phyloP scores from a whole-genome alignment of 192 early-diverging fungal genomes.

The Helicostylum pulchrum region DNA sequence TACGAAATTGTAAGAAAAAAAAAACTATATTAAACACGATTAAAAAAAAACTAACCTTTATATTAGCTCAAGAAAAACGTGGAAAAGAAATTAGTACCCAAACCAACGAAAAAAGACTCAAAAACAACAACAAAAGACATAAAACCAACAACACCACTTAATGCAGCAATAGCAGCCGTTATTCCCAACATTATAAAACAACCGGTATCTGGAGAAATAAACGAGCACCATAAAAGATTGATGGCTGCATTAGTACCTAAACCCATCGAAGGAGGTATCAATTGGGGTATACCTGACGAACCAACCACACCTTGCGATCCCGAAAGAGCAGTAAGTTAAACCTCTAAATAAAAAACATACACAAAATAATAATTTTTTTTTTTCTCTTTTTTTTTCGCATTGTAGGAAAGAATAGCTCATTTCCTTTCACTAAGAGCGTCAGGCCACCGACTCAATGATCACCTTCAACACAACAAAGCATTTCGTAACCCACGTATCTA shows the following conservation, averaged over 20 bases:
- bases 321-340: conserved; percentile 54
- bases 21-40: too few relatives aligned
- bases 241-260: conserved; percentile 38
- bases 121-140: background rate
- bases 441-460: conserved; percentile 80
- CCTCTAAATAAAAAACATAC: background rate
- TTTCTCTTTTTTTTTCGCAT: background rate
- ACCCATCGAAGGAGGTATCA: conserved; percentile 47
- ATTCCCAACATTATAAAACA: background rate
- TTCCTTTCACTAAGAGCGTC: conserved; percentile 63
- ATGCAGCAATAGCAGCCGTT: background rate
- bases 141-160: background rate
- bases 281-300: conserved; percentile 58
- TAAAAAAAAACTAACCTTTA: too few relatives aligned
- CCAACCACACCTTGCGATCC: conserved; percentile 56
- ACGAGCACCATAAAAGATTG: background rate
- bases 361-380: background rate
- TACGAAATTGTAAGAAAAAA: too few relatives aligned
- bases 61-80: background rate
- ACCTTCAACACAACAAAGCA: conserved; percentile 77
- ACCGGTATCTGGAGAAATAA: background rate
- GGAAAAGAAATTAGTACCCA: background rate
- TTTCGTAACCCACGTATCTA: conserved; percentile 93
- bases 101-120: too few relatives aligned
- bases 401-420: conserved; percentile 70